These are phyloP conservation scores for Mycotypha africana DNA, from an alignment of 371 early-diverging fungal species.

Conservation along the genomic window DNA sequence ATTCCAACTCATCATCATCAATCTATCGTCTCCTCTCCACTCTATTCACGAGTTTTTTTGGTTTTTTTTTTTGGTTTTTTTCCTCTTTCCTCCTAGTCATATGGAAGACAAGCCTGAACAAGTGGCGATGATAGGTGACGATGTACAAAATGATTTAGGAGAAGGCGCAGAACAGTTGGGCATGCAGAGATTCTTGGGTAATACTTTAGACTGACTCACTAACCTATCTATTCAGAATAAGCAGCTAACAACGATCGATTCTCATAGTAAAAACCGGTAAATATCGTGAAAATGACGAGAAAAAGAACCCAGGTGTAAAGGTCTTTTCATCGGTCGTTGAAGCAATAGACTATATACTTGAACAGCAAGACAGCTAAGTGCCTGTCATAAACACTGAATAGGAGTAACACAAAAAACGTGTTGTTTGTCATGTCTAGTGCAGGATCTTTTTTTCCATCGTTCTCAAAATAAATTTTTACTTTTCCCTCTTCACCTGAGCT, in stretches of 20 bases:
- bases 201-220: neutral
- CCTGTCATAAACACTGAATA: too few species aligned
- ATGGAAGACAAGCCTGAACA: constrained; percentile 30
- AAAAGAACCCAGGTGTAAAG: constrained; percentile 7
- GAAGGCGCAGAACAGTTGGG: constrained; percentile 70
- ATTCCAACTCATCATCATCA: too few species aligned
- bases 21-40: too few species aligned
- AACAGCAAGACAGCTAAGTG: too few species aligned
- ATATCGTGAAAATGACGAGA: constrained; percentile 69
- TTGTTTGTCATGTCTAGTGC: too few species aligned
- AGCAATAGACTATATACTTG: constrained; percentile 34
- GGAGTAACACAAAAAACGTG: too few species aligned
- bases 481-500: too few species aligned
- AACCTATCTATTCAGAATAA: neutral
- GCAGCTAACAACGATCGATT: too few species aligned
- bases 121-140: constrained; percentile 85
- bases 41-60: neutral
- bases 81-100: constrained; percentile 3
- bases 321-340: constrained; percentile 40
- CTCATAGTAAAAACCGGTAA: constrained; percentile 73
- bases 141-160: constrained; percentile 74
- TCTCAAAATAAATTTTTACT: too few species aligned
- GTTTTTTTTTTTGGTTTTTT: neutral
- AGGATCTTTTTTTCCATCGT: too few species aligned
- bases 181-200: constrained; percentile 62